Evolutionary conservation across 441 rosid genomes (phyloP).

Genomic region (Croton setiger): DNA sequence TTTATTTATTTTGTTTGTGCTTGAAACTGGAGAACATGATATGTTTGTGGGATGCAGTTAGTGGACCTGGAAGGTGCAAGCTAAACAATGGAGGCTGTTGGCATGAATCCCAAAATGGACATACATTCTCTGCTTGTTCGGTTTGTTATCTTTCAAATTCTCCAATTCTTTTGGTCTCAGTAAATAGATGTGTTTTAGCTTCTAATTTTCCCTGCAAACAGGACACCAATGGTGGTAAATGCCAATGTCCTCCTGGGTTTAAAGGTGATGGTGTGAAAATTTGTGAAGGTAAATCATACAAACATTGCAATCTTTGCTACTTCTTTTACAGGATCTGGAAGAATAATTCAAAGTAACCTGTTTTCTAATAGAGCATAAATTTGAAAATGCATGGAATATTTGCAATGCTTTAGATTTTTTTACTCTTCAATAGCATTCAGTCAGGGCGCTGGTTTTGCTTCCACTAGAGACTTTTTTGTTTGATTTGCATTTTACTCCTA

Average conservation of each 20-base stretch:
- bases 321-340: conserved; percentile 5
- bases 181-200: conserved; percentile 9
- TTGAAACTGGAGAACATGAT: background rate
- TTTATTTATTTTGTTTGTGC: background rate
- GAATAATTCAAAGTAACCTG: background rate
- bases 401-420: background rate
- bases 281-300: conserved; percentile 57
- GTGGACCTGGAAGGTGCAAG: conserved; percentile 92
- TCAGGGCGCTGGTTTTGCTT: background rate
- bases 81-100: conserved; percentile 96
- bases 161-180: background rate
- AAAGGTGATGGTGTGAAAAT: conserved; percentile 79
- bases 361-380: background rate
- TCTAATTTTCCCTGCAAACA: conserved; percentile 31
- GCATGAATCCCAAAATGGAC: conserved; percentile 66
- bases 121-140: conserved; percentile 76
- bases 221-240: conserved; percentile 61
- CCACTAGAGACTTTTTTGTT: background rate
- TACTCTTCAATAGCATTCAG: background rate
- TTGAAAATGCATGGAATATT: background rate
- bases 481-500: background rate
- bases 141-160: conserved; percentile 37
- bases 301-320: background rate
- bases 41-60: conserved; percentile 35
- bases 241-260: conserved; percentile 88